Conservation (phyloP, 2,329 filamentous ascomycete species). For the Diaporthe amygdali region DNA sequence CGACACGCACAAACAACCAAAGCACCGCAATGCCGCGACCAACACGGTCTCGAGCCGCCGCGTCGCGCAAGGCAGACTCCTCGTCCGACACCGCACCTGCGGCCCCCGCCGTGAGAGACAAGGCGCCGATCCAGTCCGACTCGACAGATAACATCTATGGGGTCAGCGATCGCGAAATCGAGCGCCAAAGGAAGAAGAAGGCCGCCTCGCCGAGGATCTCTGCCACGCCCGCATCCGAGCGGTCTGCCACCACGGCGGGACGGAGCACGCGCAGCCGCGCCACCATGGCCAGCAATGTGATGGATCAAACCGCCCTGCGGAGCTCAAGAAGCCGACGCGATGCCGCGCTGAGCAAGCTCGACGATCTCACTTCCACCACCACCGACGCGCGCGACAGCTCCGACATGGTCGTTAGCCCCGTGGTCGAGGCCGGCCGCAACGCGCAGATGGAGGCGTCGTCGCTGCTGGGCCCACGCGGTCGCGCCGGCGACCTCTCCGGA, state of each 20-base stretch:
- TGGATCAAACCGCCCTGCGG: slow-evolving; percentile 31
- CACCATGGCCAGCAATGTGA: slow-evolving; percentile 14
- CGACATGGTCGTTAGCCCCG: slow-evolving; percentile 27
- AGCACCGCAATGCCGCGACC: slow-evolving; percentile 36
- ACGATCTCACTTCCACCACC: slow-evolving; percentile 37
- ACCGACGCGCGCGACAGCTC: slow-evolving; percentile 17
- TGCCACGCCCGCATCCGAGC: slow-evolving; percentile 20
- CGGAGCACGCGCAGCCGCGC: slow-evolving; percentile 15
- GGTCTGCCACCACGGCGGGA: not conserved
- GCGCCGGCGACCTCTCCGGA: slow-evolving; percentile 48
- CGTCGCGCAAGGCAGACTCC: slow-evolving; percentile 26
- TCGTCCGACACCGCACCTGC: slow-evolving; percentile 26
- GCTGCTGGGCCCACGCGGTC: slow-evolving; percentile 26
- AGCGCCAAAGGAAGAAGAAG: slow-evolving; percentile 28
- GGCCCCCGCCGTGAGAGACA: not conserved
- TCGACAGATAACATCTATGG: slow-evolving; percentile 36
- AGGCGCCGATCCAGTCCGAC: slow-evolving; percentile 23
- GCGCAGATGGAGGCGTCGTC: slow-evolving; percentile 33
- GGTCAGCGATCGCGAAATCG: slow-evolving; percentile 40
- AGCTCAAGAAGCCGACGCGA: slow-evolving; percentile 37
- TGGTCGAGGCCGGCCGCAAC: slow-evolving; percentile 44
- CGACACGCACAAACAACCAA: not conserved
- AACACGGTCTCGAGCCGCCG: slow-evolving; percentile 36
- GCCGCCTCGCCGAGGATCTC: slow-evolving; percentile 28
- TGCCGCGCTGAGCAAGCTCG: slow-evolving; percentile 42